phyloP scores from a whole-genome alignment of 2,329 filamentous ascomycete genomes.

The Aspergillus fumigatus region DNA sequence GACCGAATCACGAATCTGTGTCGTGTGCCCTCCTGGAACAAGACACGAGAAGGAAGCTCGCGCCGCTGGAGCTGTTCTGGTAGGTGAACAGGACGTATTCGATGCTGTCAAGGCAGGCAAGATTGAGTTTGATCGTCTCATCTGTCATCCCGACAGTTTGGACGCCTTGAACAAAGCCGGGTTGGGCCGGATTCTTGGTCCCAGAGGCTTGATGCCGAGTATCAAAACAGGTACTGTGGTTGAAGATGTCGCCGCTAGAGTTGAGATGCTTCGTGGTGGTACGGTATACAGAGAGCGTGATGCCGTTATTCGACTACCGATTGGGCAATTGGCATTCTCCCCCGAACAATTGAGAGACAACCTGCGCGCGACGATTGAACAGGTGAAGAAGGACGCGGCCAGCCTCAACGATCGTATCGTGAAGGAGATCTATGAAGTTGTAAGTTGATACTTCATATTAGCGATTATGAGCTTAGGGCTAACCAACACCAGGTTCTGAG shows the following conservation, averaged over 20 bases:
- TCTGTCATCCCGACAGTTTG: conserved; percentile 78
- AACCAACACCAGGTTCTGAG: conserved; percentile 68
- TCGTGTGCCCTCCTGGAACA: conserved; percentile 82
- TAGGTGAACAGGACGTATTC: conserved; percentile 84
- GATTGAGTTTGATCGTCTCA: conserved; percentile 81
- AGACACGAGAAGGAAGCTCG: conserved; percentile 68
- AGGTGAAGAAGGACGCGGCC: conserved; percentile 73
- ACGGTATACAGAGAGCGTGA: conserved; percentile 81
- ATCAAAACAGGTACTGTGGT: conserved; percentile 85
- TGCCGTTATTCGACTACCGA: conserved; percentile 81
- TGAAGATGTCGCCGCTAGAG: conserved; percentile 66
- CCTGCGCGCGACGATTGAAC: conserved; percentile 69
- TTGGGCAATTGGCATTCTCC: conserved; percentile 85
- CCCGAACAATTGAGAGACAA: conserved; percentile 83
- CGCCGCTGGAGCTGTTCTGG: conserved; percentile 72
- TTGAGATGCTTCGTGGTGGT: conserved; percentile 77
- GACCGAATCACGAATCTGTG: conserved; percentile 82
- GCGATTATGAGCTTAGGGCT: conserved; percentile 17
- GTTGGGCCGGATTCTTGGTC: conserved; percentile 77
- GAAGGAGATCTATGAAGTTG: conserved; percentile 71
- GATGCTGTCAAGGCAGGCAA: conserved; percentile 68
- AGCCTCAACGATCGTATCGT: conserved; percentile 58
- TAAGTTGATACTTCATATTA: conserved; percentile 32
- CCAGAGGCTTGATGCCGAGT: conserved; percentile 88
- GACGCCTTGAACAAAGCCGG: conserved; percentile 75